Base-by-base conservation (phyloP, 305 asterid species). In the Plantago coronopus region DNA sequence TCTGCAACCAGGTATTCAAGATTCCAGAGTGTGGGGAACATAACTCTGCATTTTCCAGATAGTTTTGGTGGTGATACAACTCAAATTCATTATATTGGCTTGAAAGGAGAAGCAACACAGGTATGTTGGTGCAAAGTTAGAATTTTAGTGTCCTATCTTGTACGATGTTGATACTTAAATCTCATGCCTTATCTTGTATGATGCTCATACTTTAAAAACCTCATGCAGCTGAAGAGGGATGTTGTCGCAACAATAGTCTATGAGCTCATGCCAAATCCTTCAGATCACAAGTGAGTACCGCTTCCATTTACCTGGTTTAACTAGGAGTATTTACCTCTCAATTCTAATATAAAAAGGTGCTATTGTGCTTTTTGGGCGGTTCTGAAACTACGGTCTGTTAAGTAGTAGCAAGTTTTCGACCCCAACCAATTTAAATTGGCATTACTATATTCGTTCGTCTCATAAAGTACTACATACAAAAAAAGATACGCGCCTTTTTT, bases 31-130 rank as follows among this genome's bases (percentile, higher is more conserved):
- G 96, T 93, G 49, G 99, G 88, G 59, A 93, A 76, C 80, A 80
- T 93, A 74, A 93, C 96, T 57, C 70, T 93, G 87, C 99, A 93
- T 80, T 89, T 93, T 79, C 94, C 99, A 9, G 89, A 79, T 76
- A 93, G 82, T 78, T 89, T 86, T 79, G 99, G 99, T 48, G 96
- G 84, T 1, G 79, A 89, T 67, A 83, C 96, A 31, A 79, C 88
- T 72, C 96, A 79, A 72, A 93, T 93, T 69, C 86, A 82, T 67
- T 93, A 89, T 79, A 93, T 93, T 78, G 99, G 99, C 69, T 74
- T 93, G 63, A 93, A 87, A 82, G 99, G 99, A 65, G 97, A 89
- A 85, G 97, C 99, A 48, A 93, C 99, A n/a, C 97, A 85, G 97
- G 99, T 89, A 76, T 49, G 40, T 61, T 67, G 54, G 49, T 66